Evolutionary conservation across 768 basidiomycete genomes (phyloP), one percentile per base, ranked within the genome.

Genomic region (Boletus rex-veris): DNA sequence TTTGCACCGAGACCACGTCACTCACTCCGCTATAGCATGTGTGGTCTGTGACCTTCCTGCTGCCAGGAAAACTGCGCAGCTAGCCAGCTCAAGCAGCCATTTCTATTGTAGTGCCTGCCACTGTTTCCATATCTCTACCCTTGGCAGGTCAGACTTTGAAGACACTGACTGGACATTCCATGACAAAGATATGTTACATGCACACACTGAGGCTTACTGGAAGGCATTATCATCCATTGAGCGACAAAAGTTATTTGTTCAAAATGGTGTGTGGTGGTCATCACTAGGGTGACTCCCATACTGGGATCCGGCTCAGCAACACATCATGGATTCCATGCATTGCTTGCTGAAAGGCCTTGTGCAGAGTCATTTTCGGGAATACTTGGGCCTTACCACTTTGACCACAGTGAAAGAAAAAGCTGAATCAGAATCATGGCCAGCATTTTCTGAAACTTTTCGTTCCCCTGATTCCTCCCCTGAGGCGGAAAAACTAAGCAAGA

Each of bases 21-120:
- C 10, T 10, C 4, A 5, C 10, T 31, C 30, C 7, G 30, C 30
- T 31, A 31, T 31, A 10, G 7, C 30, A 10, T 74, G 2, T 74
- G 71, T 44, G 75, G 21, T 21, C 21, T 21, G 21, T 3, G 3
- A 79, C 50, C 64, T 77, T 15, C 73, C 66, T 2, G 74, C 70
- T 1, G 67, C 71, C 0, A 36, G 10, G 30, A 31, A 31, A 31
- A 8, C 30, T 10, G 30, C 4, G 10, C 30, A 31, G 4, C 7
- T 31, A 10, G 7, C 30, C 10, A 10, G 30, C 10, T 10, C 30
- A 3, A 31, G 30, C 7, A 31, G 30, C 30, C 30, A 31, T 5
- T 31, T 31, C 10, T 31, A 31, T 4, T 76, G 74, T 50, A 55
- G 61, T 0, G 46, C 66, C 0, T 76, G 75, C 43, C 38, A 68